Percentiles rank a stretch among this genome's conserved stretches.
Evolutionary conservation across 2,329 filamentous ascomycete species (phyloP).

Genomic region (Calonectria henricotiae): DNA sequence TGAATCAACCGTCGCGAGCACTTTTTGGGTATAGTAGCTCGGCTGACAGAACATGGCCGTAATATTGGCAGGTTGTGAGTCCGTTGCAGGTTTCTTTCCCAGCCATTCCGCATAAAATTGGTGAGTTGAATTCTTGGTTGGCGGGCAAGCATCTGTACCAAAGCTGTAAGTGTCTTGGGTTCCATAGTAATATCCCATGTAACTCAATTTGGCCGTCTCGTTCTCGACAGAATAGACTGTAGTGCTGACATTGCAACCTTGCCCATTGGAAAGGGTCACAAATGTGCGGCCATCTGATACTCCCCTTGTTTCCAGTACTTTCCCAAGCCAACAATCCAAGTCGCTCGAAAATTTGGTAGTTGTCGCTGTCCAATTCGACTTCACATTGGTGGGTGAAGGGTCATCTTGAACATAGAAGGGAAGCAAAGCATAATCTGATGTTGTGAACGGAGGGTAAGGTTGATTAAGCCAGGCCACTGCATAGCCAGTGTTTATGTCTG

Average conservation of each 20-base stretch:
- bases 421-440: conserved; percentile 60
- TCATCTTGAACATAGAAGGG: conserved; percentile 58
- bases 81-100: neutral
- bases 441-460: conserved; percentile 62
- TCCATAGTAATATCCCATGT: conserved; percentile 62
- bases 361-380: conserved; percentile 52
- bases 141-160: conserved; percentile 54
- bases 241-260: conserved; percentile 56
- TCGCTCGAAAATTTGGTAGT: conserved; percentile 58
- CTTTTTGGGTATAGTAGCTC: conserved; percentile 63
- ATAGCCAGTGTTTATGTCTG: conserved; percentile 64
- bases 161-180: conserved; percentile 56
- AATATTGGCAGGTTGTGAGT: conserved; percentile 38
- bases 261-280: conserved; percentile 57
- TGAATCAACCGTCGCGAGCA: conserved; percentile 59
- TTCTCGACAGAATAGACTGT: conserved; percentile 45
- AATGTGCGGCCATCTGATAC: neutral
- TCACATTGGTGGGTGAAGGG: neutral
- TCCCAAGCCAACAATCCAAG: conserved; percentile 59
- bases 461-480: conserved; percentile 66
- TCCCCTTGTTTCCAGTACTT: neutral
- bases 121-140: conserved; percentile 51
- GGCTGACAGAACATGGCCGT: conserved; percentile 64
- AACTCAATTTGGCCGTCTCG: conserved; percentile 52
- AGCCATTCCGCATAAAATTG: conserved; percentile 59